Evolutionary conservation across 306 rosid species (phyloP).

Genomic region (Medicago lupulina): DNA sequence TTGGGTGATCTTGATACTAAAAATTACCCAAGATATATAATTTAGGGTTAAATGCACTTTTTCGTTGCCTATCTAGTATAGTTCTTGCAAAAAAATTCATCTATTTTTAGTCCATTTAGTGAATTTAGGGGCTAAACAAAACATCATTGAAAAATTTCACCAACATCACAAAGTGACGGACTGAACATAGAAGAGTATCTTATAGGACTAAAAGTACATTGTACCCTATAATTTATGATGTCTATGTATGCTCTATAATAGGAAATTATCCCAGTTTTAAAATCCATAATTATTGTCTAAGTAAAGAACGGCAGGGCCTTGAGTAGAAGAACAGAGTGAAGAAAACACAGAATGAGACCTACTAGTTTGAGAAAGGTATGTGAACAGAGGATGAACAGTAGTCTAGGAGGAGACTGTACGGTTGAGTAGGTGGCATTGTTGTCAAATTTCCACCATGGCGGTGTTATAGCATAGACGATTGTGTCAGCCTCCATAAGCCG

Average conservation of each 20-base stretch:
- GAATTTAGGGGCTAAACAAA: not conserved
- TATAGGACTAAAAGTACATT: not conserved
- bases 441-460: not conserved
- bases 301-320: conserved; percentile 10
- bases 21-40: not conserved
- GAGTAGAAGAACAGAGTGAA: conserved; percentile 2
- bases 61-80: not conserved
- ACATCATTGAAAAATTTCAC: not conserved
- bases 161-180: not conserved
- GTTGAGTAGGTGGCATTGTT: not conserved
- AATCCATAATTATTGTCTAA: not conserved
- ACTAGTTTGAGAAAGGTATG: conserved; percentile 12
- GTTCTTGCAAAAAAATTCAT: not conserved
- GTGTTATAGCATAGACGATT: not conserved
- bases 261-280: not conserved
- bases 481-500: not conserved
- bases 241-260: not conserved
- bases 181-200: not conserved
- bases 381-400: not conserved
- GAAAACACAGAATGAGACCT: not conserved
- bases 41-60: not conserved
- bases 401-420: not conserved
- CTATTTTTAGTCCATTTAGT: not conserved
- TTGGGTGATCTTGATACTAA: conserved; percentile 1
- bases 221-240: not conserved